Conservation (phyloP, 495 filamentous ascomycete species). For the Lineolata rhizophorae region DNA sequence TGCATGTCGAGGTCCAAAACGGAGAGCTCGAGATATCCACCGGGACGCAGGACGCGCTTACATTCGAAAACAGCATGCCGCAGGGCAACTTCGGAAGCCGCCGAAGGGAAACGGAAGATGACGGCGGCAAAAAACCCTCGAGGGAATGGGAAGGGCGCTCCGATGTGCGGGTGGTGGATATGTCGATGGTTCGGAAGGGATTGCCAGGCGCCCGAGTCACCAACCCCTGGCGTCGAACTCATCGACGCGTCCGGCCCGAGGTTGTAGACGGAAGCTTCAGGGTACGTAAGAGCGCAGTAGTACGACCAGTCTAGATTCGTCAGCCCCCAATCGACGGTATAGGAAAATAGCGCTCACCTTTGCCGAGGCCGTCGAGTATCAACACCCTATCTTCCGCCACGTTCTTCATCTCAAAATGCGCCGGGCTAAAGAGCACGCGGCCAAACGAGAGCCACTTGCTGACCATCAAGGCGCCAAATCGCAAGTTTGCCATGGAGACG, state of each 20-base stretch:
- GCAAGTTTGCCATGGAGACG: slow-evolving; percentile 55
- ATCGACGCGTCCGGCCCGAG: slow-evolving; percentile 27
- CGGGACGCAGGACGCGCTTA: slow-evolving; percentile 73
- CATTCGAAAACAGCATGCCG: slow-evolving; percentile 67
- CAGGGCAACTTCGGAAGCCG: slow-evolving; percentile 50
- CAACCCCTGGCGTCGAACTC: slow-evolving; percentile 19
- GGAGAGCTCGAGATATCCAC: slow-evolving; percentile 49
- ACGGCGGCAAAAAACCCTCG: slow-evolving; percentile 64
- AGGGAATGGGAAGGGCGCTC: slow-evolving; percentile 65
- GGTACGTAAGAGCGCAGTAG: slow-evolving; percentile 85
- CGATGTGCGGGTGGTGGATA: slow-evolving; percentile 45
- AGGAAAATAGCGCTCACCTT: slow-evolving; percentile 9
- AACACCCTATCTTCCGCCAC: slow-evolving; percentile 39
- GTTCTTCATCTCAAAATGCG: slow-evolving; percentile 49
- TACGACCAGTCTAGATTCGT: slow-evolving; percentile 65
- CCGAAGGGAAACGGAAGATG: slow-evolving; percentile 73
- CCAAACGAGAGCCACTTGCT: slow-evolving; percentile 87
- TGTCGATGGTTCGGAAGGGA: slow-evolving; percentile 73
- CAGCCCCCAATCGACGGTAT: slow-evolving; percentile 21
- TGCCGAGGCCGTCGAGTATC: slow-evolving; percentile 78
- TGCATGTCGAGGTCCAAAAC: slow-evolving; percentile 20
- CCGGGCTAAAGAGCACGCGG: slow-evolving; percentile 82
- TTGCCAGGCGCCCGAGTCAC: slow-evolving; percentile 24
- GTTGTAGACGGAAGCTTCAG: slow-evolving; percentile 67
- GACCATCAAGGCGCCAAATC: slow-evolving; percentile 58